Evolutionary conservation across 176 grass and related monocot species (phyloP), one percentile per base, ranked within the genome.

Genomic region (Carex scoparia): DNA sequence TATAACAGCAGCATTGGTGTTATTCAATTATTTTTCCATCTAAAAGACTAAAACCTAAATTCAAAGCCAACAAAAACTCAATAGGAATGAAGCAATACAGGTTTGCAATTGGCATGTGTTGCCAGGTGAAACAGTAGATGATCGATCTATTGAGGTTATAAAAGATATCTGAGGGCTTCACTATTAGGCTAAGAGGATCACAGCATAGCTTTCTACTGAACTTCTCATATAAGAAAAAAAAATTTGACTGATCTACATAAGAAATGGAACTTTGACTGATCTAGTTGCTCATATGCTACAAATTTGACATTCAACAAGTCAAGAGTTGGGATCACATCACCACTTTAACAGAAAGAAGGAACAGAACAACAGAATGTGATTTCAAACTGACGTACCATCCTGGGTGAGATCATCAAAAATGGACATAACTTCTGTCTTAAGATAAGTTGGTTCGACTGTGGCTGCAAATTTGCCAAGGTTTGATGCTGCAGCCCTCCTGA

Each of bases 401-500:
- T 94, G 92, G 19, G 95, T 98, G 75, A 98, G 81, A 83, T 94
- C 92, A 80, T 93, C 89, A 79, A 98, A 98, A 73, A 98, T 98
- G n/a, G 92, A 94, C 88, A 98, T 89, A 19, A 98, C 87, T 77
- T 98, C 91, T 61, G 82, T 86, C 89, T 93, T 94, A 57, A 98
- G 84, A 90, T 90, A 84, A 67, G 10, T 86, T 11, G 89, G 89
- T 86, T 98, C 95, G 68, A 98, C 63, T 13, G 95, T 98, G 44
- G 95, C 95, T 6, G 92, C 88, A 88, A 98, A 98, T 69, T 93
- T 98, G 80, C 95, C 92, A 49, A 98, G 92, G 82, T 93, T 98
- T 19, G 95, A 93, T 84, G 92, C 94, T 83, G 92, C 94, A 59
- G 94, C 90, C 76, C 94, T 92, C 86, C 94, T 85, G 11, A 97